Percentiles rank a stretch among this genome's conserved stretches.
These are phyloP conservation scores for Komagataella kurtzmanii DNA, from an alignment of 805 yeast genomes.

Conservation along the genomic window DNA sequence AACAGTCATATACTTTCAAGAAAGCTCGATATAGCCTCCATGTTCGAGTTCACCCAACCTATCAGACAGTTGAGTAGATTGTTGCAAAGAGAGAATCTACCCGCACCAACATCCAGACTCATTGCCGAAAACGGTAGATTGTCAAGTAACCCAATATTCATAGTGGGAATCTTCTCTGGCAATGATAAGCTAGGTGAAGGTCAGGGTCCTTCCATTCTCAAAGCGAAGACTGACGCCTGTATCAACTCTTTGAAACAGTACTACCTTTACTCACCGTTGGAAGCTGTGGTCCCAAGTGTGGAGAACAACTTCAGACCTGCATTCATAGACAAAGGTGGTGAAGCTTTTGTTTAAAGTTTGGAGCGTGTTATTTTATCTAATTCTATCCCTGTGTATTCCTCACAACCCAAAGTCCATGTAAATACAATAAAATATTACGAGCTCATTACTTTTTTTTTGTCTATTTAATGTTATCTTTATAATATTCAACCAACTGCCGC, in stretches of 20 bases:
- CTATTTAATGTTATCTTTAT: slow-evolving; percentile 12
- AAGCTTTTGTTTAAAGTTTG: slow-evolving; percentile 12
- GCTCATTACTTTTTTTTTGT: background rate
- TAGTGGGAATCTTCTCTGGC: slow-evolving; percentile 87
- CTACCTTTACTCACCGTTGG: slow-evolving; percentile 80
- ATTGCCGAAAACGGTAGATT: slow-evolving; percentile 90
- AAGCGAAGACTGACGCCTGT: slow-evolving; percentile 87
- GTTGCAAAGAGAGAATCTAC: slow-evolving; percentile 62
- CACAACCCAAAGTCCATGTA: background rate
- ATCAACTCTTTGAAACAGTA: slow-evolving; percentile 84
- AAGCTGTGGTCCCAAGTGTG: slow-evolving; percentile 52
- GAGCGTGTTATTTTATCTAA: background rate
- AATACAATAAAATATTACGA: background rate
- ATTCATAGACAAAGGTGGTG: slow-evolving; percentile 19
- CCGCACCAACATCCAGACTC: slow-evolving; percentile 66
- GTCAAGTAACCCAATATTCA: slow-evolving; percentile 71
- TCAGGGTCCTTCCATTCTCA: slow-evolving; percentile 78
- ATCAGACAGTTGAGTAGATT: slow-evolving; percentile 70
- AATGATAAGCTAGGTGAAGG: slow-evolving; percentile 82
- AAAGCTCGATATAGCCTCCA: slow-evolving; percentile 55
- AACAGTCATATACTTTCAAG: slow-evolving; percentile 69
- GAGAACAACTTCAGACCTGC: slow-evolving; percentile 19
- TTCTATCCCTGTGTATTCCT: background rate
- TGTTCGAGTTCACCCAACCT: slow-evolving; percentile 78
- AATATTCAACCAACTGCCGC: slow-evolving; percentile 31